Conservation (phyloP, 2,329 filamentous ascomycete genomes). For the Sporothrix phasma region DNA sequence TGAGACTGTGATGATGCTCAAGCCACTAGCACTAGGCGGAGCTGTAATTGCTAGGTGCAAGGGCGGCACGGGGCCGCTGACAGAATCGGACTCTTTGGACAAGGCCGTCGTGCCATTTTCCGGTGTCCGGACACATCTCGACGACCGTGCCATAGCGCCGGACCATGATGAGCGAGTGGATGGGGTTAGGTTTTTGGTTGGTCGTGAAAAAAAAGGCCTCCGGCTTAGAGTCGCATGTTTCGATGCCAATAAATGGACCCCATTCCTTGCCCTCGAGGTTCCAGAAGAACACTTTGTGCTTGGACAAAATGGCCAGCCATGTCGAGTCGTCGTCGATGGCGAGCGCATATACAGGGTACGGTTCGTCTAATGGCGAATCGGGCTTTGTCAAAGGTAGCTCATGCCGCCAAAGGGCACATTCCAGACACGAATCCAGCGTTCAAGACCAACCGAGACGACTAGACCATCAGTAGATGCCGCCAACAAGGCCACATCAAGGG, state of each 20-base stretch:
- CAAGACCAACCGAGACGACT: conserved; percentile 59
- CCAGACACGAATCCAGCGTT: conserved; percentile 59
- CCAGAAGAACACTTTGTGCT: conserved; percentile 52
- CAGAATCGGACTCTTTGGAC: conserved; percentile 45
- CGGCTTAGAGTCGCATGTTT: conserved; percentile 48
- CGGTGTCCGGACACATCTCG: conserved; percentile 43
- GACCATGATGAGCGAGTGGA: conserved; percentile 48
- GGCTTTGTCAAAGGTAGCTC: conserved; percentile 34
- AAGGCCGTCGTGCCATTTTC: conserved; percentile 32
- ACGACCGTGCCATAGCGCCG: conserved; percentile 54
- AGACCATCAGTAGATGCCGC: conserved; percentile 52
- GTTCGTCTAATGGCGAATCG: conserved; percentile 25
- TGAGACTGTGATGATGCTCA: conserved; percentile 39
- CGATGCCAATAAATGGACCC: conserved; percentile 43
- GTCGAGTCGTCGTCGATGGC: conserved; percentile 54
- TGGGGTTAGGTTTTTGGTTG: conserved; percentile 24
- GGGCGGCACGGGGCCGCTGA: conserved; percentile 35
- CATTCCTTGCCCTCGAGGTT: conserved; percentile 47
- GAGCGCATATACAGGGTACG: conserved; percentile 52
- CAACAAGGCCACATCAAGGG: conserved; percentile 59
- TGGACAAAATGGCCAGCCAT: conserved; percentile 57
- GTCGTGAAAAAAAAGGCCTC: conserved; percentile 55
- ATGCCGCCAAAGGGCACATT: conserved; percentile 38
- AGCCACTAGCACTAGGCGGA: conserved; percentile 9
- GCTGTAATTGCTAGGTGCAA: background rate